Conservation (phyloP, 768 basidiomycete species). For the Hemileccinum impolitum region DNA sequence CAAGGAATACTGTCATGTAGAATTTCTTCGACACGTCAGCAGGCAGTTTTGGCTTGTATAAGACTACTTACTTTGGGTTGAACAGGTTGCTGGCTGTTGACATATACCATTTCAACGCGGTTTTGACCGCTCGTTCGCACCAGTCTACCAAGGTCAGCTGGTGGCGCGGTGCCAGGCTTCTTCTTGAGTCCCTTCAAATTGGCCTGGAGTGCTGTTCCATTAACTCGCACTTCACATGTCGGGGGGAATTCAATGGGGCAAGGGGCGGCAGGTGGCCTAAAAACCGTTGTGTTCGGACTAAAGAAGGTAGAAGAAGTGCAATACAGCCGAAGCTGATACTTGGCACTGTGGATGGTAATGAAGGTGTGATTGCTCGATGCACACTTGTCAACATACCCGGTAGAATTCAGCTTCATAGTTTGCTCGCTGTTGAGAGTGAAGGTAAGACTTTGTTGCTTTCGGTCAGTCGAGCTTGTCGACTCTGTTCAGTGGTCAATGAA, state of each 20-base stretch:
- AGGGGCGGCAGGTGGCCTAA: constrained; percentile 48
- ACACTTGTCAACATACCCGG: constrained; percentile 42
- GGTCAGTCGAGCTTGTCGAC: constrained; percentile 74
- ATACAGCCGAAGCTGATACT: constrained; percentile 80
- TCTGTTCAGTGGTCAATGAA: constrained; percentile 40
- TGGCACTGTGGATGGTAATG: constrained; percentile 41
- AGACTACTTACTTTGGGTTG: constrained; percentile 58
- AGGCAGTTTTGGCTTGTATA: not conserved
- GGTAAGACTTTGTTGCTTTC: constrained; percentile 55
- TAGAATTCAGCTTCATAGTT: constrained; percentile 50
- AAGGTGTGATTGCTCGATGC: constrained; percentile 3
- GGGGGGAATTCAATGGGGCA: constrained; percentile 90
- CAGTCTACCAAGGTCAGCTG: constrained; percentile 59
- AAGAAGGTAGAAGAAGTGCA: constrained; percentile 85
- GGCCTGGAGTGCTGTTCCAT: constrained; percentile 61
- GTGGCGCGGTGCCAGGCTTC: constrained; percentile 92
- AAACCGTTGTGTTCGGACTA: constrained; percentile 44
- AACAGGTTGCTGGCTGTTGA: constrained; percentile 79
- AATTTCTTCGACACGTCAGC: constrained; percentile 71
- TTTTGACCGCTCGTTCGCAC: constrained; percentile 47
- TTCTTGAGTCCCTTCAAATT: constrained; percentile 93
- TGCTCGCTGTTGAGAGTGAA: constrained; percentile 72
- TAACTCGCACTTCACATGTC: constrained; percentile 88
- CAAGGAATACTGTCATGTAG: constrained; percentile 80
- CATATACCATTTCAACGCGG: constrained; percentile 83